A percentile compares a stretch with the other conserved stretches of the same genome.
Conservation (phyloP, 495 filamentous ascomycete species). For the Aspergillus incahuasiensis region DNA sequence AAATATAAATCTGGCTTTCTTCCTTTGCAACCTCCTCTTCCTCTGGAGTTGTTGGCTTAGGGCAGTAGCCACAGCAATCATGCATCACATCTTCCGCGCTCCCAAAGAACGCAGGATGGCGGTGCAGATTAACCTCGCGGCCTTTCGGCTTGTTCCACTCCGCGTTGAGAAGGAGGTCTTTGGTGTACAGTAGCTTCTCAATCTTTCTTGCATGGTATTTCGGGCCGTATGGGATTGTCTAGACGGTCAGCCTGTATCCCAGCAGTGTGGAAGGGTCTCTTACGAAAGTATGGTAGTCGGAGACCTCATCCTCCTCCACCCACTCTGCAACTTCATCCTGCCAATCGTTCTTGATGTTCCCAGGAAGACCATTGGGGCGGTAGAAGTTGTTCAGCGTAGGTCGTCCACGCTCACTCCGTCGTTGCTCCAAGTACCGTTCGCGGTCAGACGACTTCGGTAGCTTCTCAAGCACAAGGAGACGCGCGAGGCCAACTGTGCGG, state of each 20-base stretch:
- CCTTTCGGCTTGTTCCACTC: constrained; percentile 77
- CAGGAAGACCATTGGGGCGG: constrained; percentile 25
- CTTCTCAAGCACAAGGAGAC: constrained; percentile 73
- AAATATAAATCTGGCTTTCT: constrained; percentile 68
- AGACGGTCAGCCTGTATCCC: neutral
- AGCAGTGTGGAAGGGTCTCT: neutral
- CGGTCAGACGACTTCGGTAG: constrained; percentile 61
- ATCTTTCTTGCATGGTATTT: constrained; percentile 68
- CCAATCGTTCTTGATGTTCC: constrained; percentile 66
- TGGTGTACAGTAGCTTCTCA: constrained; percentile 72
- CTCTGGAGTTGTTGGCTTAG: constrained; percentile 60
- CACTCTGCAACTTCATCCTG: constrained; percentile 79
- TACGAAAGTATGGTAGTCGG: constrained; percentile 69
- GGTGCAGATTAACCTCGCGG: constrained; percentile 66
- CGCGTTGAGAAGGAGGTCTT: constrained; percentile 76
- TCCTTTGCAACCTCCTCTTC: constrained; percentile 63
- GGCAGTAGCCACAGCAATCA: constrained; percentile 78
- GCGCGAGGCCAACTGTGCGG: constrained; percentile 68
- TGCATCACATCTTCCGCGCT: constrained; percentile 60
- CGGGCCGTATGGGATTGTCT: constrained; percentile 68
- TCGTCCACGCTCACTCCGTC: constrained; percentile 64
- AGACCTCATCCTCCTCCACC: constrained; percentile 67
- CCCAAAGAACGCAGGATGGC: constrained; percentile 74
- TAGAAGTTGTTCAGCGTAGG: constrained; percentile 33
- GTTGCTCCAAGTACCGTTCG: constrained; percentile 59